These are phyloP conservation scores for Gardenia jasminoides DNA, from an alignment of 257 asterid genomes.

Conservation along the genomic window DNA sequence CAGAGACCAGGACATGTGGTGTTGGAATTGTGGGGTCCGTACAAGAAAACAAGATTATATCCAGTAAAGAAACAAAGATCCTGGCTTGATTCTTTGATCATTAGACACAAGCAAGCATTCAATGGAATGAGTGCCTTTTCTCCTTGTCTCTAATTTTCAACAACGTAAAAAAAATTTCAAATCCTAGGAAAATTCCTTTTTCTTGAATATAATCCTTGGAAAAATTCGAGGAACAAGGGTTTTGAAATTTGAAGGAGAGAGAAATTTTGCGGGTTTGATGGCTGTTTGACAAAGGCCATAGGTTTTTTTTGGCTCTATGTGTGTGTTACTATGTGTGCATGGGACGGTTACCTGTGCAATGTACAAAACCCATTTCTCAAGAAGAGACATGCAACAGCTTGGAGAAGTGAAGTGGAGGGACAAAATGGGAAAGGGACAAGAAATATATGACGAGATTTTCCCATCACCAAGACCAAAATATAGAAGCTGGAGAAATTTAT, in stretches of 20 bases:
- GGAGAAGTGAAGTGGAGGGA: neutral
- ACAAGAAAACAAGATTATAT: constrained; percentile 11
- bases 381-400: constrained; percentile 20
- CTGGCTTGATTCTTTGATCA: constrained; percentile 10
- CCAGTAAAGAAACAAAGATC: constrained; percentile 12
- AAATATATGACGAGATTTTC: neutral
- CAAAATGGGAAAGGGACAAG: neutral
- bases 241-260: neutral
- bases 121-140: neutral
- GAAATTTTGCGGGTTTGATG: neutral
- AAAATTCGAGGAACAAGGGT: neutral
- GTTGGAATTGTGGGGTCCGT: constrained; percentile 35
- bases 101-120: neutral
- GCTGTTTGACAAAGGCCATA: constrained; percentile 5
- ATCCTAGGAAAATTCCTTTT: neutral
- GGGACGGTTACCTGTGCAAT: neutral
- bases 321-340: constrained; percentile 16
- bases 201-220: too few relatives aligned
- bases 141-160: neutral
- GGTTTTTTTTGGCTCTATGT: constrained; percentile 5
- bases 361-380: constrained; percentile 15
- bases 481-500: constrained; percentile 10
- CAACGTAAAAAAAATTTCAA: neutral
- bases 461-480: constrained; percentile 1
- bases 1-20: constrained; percentile 22